Conservation (phyloP, 1,284 basidiomycete species). For the Ceratobasidium sp. region DNA sequence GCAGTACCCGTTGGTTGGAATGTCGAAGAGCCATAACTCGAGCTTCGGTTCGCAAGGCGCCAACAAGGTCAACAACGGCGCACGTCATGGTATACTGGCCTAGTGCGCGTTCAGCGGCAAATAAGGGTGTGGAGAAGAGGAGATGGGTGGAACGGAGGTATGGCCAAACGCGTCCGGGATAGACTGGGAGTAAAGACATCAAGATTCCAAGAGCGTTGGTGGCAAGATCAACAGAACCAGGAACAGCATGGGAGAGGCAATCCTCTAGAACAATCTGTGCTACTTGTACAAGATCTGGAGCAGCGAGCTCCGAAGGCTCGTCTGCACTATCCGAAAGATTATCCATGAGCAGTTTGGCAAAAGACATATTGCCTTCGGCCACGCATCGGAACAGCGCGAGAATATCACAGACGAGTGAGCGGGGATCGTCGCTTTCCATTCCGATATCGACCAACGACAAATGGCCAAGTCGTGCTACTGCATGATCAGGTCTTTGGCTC, state of each 20-base stretch:
- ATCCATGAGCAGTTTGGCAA: constrained; percentile 73
- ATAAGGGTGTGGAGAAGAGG: constrained; percentile 72
- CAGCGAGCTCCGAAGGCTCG: constrained; percentile 65
- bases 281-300: constrained; percentile 78
- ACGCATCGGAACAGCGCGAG: constrained; percentile 82
- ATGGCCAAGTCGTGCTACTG: not conserved
- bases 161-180: constrained; percentile 84
- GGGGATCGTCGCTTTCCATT: constrained; percentile 70
- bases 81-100: constrained; percentile 85
- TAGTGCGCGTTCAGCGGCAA: constrained; percentile 74
- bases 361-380: constrained; percentile 71
- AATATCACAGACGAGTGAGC: constrained; percentile 71
- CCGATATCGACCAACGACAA: constrained; percentile 71
- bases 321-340: constrained; percentile 22
- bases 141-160: constrained; percentile 81
- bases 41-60: constrained; percentile 78
- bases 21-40: constrained; percentile 62
- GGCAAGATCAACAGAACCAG: constrained; percentile 70
- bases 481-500: not conserved
- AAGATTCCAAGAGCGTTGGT: constrained; percentile 82
- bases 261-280: constrained; percentile 87
- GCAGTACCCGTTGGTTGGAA: constrained; percentile 62
- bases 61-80: constrained; percentile 78
- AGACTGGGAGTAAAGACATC: constrained; percentile 77
- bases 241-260: constrained; percentile 67